Conservation (phyloP, 2,329 filamentous ascomycete species). For the Aspergillus pseudotamarii region DNA sequence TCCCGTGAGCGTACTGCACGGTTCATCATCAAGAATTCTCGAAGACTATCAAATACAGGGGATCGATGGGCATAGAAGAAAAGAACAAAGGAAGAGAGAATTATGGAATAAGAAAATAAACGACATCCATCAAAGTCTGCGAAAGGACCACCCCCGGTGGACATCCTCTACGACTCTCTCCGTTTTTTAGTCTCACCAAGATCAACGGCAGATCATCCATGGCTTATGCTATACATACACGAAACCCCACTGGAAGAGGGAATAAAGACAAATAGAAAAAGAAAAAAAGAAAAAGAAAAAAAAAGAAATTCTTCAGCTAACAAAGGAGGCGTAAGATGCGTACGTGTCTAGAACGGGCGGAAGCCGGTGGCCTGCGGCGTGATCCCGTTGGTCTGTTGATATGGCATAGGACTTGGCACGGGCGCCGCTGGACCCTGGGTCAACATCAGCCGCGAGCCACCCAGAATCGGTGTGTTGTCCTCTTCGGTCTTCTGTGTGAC, state of each 20-base stretch:
- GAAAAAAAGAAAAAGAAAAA: not conserved
- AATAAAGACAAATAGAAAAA: conserved; percentile 10
- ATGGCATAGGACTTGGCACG: conserved; percentile 65
- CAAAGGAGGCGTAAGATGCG: conserved; percentile 18
- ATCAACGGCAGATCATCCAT: conserved; percentile 27
- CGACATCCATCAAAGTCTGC: not conserved
- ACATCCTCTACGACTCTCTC: conserved; percentile 1
- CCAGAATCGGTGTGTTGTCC: conserved; percentile 90
- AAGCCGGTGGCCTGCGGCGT: conserved; percentile 85
- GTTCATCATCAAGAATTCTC: conserved; percentile 1
- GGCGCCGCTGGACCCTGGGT: conserved; percentile 79
- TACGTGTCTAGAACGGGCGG: conserved; percentile 52
- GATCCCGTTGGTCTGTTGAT: conserved; percentile 82
- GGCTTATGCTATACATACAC: conserved; percentile 40
- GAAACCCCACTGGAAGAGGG: conserved; percentile 15
- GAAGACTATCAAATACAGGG: conserved; percentile 10
- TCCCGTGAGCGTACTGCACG: conserved; percentile 6
- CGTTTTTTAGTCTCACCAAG: conserved; percentile 4
- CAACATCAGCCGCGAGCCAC: conserved; percentile 87
- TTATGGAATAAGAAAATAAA: not conserved
- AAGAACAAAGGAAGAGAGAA: not conserved
- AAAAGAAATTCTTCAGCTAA: conserved; percentile 4
- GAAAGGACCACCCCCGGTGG: not conserved
- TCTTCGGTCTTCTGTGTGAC: conserved; percentile 83
- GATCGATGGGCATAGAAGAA: not conserved